Base-by-base conservation (phyloP, 1,284 basidiomycete species). In the Trichosporon sp. region DNA sequence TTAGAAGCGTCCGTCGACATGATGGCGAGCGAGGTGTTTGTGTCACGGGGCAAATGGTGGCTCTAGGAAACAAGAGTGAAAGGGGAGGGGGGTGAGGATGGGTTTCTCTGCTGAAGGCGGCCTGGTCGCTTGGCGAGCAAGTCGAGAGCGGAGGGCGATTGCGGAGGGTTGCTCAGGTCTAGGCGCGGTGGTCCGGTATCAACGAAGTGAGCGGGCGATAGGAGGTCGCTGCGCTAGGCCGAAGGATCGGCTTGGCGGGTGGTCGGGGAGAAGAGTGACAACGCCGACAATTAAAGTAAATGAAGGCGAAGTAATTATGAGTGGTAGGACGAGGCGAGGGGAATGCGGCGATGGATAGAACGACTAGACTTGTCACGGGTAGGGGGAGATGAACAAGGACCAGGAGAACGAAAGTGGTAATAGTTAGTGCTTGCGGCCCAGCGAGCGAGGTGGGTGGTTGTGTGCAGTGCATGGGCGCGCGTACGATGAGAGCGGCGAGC, bases 1-100 rank as follows among this genome's bases (percentile, higher is more conserved):
- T 77, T 78, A 58, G 75, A 73, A n/a, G 76, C 71, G 64, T 71
- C 69, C 29, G 65, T 59, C 27, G 74, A 66, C 73, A 76, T 75
- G 59, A 59, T 69, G 58, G 16, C 32, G 40, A 29, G 40, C 3
- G 34, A 9, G 40, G 8, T 44, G 40, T 44, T 44, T 44, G 40
- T 44, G 40, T 21, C 19, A 21, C n/a, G 40, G 40, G 40, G 23
- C 16, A 21, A 44, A 44, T n/a, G 40, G 19, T 44, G 9, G 40
- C 19, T 44, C 19, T 44, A 44, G 40, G 40, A 21, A 21, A 44
- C 40, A 23, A 44, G 40, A 44, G 11, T 44, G 40, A 21, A 21
- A 44, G 23, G 23, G 19, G 40, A 44, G 40, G 40, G 40, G 40
- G 23, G 40, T 21, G 40, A 44, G 40, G 19, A 8, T 7, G 40